Evolutionary conservation across 345 rosid species (phyloP), one percentile per base, ranked within the genome.

Genomic region (Mangifera indica): DNA sequence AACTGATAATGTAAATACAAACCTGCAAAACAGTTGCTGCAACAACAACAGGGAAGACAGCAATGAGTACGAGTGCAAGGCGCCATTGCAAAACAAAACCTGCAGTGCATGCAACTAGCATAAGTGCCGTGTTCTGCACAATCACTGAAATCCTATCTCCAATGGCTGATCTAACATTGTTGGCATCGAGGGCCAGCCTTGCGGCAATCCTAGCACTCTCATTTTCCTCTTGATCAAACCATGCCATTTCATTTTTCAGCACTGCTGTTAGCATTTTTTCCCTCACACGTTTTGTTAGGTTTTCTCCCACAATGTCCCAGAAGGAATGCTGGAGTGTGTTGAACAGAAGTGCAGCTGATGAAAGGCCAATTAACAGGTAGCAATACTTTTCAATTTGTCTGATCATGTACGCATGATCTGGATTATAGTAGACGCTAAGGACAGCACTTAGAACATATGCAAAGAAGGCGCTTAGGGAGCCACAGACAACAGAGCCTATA

Each of bases 21-120:
- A 93, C 98, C 98, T 93, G 98, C 78, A 94, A 82, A 77, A 94
- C 98, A 34, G 91, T 94, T 62, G 98, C 98, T n/a, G 95, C 98
- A 58, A 94, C 98, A 70, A 94, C 98, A 59, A 94, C 87, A 3
- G 98, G 98, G 72, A 94, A 94, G 65, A 94, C 98, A 22, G 97
- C 98, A 0, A 94, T 62, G 3, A 94, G 96, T 62, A 94, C 97
- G 56, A 94, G 95, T 72, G 98, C 98, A 37, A 94, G 98, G 26
- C 98, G 93, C 98, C 98, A 94, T 67, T 94, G 97, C 84, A 94
- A 79, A 76, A 94, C 95, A 74, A 94, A 94, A 56, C 98, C 97
- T 6, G 93, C 97, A 53, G 97, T 94, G 83, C 98, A 94, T 67
- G 98, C 97, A 55, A 94, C 98, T 1, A 94, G 91, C 97, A 94